Base-by-base conservation (phyloP, 2,329 filamentous ascomycete species). In the Ophiocordyceps camponoti-leonardi region DNA sequence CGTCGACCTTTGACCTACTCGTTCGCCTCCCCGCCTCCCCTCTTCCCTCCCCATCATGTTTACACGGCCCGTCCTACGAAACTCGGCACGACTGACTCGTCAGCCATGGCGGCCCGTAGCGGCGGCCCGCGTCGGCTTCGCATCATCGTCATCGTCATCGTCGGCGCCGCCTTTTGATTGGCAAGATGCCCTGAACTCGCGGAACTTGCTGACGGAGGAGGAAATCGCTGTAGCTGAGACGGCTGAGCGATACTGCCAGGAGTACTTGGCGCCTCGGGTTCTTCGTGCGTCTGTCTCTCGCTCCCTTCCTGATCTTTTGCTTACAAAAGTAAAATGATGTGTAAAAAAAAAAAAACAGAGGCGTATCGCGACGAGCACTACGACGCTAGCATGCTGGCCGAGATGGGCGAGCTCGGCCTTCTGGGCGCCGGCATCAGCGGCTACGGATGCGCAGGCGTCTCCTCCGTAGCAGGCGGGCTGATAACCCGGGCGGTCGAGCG, bases 401-500 rank as follows among this genome's bases (percentile, higher is more conserved):
- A 94, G 65, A 94, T 94, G 87, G 87, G 88, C 41, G 85, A 92
- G 59, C 69, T 94, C 12, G 88, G 88, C n/a, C 72, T 94, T 0
- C 71, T 94, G 4, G 87, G 88, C 45, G 81, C 88, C 44, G 90
- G 79, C 18, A 88, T 94, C 49, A 69, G 90, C 51, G 88, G 87
- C 18, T 92, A 94, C 56, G 87, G 79, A 28, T 94, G 88, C 61
- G 87, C 87, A 5, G 87, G 87, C 45, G 83, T 85, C 23, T 90
- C 84, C 51, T 88, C 81, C 45, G 86, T 94, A 42, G 87, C 87
- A 10, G 83, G 82, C n/a, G 87, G 86, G 20, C 68, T 94, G 51
- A 94, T 94, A 61, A 93, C 86, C 19, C 78, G 86, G 58, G 87
- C 88, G 51, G 86, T 94, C 18, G 87, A 94, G 65, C 77, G 86